Base-by-base conservation (phyloP, 2,329 filamentous ascomycete genomes). In the Botryotinia narcissicola region DNA sequence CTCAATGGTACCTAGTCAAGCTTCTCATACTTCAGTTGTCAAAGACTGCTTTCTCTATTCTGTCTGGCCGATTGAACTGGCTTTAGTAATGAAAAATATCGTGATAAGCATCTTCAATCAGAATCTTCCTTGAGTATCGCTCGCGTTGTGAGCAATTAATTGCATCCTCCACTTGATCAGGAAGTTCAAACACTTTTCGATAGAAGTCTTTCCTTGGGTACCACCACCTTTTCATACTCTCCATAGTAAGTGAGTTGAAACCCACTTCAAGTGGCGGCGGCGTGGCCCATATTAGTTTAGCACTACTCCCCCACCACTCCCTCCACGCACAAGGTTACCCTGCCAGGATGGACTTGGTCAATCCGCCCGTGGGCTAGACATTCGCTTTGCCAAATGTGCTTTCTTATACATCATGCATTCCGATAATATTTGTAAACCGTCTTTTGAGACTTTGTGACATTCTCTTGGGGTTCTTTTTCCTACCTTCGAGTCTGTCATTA, bases 391-490 rank as follows among this genome's bases (percentile, higher is more conserved):
- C 22, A 25, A 25, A 48, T 62, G 64, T 71, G 71, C 67, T 78
- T 70, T 77, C 77, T 80, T 80, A 80, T 81, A 80, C 78, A 77
- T 80, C 77, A 80, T 80, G 77, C 78, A 75, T 73, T 77, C 78
- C 78, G 75, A 74, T 73, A 77, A 68, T 70, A 73, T 71, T 75
- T 74, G 66, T 74, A 74, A 76, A 76, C 77, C 35, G 64, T 66
- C 48, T n/a, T 66, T n/a, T 73, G 60, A 64, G 68, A 66, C 67
- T 70, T 64, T 68, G 64, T 74, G 73, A 76, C 75, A 66, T 76
- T 79, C 74, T 78, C 77, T 78, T 76, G 70, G 73, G 68, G 68
- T 74, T 71, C 77, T 77, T 48, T n/a, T 44, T 75, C 78, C 73
- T 74, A 74, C 51, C 32, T 70, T 70, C 22, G 40, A 75, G 76